Evolutionary conservation across 305 asterid species (phyloP), one percentile per base, ranked within the genome.

Genomic region (Fraxinus floribunda): DNA sequence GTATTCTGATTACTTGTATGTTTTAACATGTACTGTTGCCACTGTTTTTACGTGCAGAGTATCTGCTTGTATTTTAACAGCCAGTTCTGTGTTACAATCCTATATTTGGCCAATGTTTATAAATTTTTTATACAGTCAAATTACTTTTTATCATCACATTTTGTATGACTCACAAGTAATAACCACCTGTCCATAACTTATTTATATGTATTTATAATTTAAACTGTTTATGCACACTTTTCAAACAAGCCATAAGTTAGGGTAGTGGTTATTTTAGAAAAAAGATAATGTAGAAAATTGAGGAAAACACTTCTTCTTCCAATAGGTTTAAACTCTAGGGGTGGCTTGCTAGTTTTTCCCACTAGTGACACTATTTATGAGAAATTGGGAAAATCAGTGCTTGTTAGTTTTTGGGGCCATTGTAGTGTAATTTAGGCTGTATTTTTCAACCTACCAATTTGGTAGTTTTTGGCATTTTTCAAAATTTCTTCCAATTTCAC

Each of bases 1-100:
- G 86, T 75, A 62, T 76, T 84, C 38, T 79, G 60, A 70, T 2
- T 52, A 15, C 39, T 13, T 76, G 15, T 55, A 76, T 62, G 77
- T 70, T 76, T 64, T 73, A 74, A 18, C n/a, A 39, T 34, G 60
- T 70, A 75, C 16, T 30, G 76, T 73, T 26, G 4, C 78, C 41
- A 1, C 3, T 44, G 55, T 35, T 13, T 11, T 30, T 70, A 26
- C 38, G 4, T 70, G 75, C 36, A 29, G 38, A 30, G 75, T 70
- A 70, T 70, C 75, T 24, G 38, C 36, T 68, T 29, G 5, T 9
- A 29, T 68, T 5, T 24, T 10, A 68, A 68, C 38, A 13, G 35
- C 36, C 7, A 22, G 34, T 20, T 24, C 15, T 64, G 34, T 4
- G 15, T 20, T 2, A 57, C 29, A 57, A 57, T 15, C 60, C 62